Evolutionary conservation across 1,139 yeast genomes (phyloP), one percentile per base, ranked within the genome.

Genomic region (Geotrichum klebahnii): DNA sequence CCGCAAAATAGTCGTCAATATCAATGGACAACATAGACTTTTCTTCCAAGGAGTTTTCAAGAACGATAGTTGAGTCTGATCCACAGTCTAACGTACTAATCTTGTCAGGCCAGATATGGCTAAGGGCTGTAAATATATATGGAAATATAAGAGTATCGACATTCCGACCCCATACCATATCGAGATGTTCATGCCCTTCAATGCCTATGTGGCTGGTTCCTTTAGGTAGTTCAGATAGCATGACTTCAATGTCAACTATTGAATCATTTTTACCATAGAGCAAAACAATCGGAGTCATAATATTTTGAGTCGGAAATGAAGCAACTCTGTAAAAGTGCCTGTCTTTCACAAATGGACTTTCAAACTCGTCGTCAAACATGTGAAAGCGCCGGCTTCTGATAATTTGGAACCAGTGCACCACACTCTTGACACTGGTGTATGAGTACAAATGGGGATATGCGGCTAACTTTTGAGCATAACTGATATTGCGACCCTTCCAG

Each of bases 351-450:
- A 52, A 52, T 1, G 59, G 59, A 28, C 55, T 56, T 41, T 58
- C 57, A n/a, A 58, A 56, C 47, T 68, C 72, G 54, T 87, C 96
- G 61, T 84, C 90, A 67, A 81, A 90, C 95, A 90, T 84, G 66
- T 88, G 96, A 65, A 90, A 89, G 47, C 80, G 78, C 39, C 80
- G 80, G n/a, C 86, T 75, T 43, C 85, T 74, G 56, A 90, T 84
- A 51, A 90, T 88, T 68, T 90, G 97, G 65, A 90, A 90, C 97
- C 97, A 90, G 67, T 90, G 97, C 33, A 89, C 97, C 44, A 88
- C 92, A 22, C 87, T 80, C 67, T 90, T 90, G 41, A 89, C 97
- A 3, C 94, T 82, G 0, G 97, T 88, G 23, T 95, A 85, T 1
- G 95, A 85, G 68, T 89, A 90, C 48, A 90, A 71, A 66, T 90